Percentiles rank a stretch among this genome's conserved stretches.
Evolutionary conservation across 306 rosid genomes (phyloP).

Genomic region (Inga laurina): DNA sequence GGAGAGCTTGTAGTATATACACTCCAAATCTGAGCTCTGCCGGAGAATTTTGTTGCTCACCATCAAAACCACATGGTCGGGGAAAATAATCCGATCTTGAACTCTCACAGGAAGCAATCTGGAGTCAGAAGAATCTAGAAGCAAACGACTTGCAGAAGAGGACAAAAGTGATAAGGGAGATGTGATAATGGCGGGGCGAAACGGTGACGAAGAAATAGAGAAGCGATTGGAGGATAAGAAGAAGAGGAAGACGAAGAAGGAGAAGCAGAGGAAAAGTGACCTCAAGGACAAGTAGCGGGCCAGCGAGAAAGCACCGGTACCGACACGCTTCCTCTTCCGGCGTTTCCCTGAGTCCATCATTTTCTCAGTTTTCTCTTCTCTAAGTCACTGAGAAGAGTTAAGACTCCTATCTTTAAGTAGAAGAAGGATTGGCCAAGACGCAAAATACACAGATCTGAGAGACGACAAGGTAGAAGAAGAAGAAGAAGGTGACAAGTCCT

Average conservation of each 20-base stretch:
- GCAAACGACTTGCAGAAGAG: slow-evolving; percentile 45
- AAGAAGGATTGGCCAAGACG: neutral
- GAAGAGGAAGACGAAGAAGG: slow-evolving; percentile 47
- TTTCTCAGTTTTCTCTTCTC: neutral
- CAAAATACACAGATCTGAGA: slow-evolving; percentile 7
- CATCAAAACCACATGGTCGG: slow-evolving; percentile 55
- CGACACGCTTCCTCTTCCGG: slow-evolving; percentile 53
- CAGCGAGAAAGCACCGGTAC: slow-evolving; percentile 30
- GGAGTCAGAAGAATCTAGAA: slow-evolving; percentile 43
- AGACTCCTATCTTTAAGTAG: neutral
- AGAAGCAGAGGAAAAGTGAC: slow-evolving; percentile 50
- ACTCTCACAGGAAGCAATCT: slow-evolving; percentile 33
- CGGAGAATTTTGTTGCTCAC: slow-evolving; percentile 22
- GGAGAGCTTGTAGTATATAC: slow-evolving; percentile 41
- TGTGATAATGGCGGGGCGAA: slow-evolving; percentile 49
- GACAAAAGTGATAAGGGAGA: slow-evolving; percentile 49
- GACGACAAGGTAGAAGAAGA: neutral
- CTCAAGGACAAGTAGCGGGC: slow-evolving; percentile 27
- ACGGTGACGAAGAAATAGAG: slow-evolving; percentile 42
- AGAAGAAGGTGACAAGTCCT: neutral
- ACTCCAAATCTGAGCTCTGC: slow-evolving; percentile 35
- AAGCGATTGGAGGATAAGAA: slow-evolving; percentile 45
- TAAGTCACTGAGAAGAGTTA: neutral
- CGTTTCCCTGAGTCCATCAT: slow-evolving; percentile 63
- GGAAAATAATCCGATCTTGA: slow-evolving; percentile 52